Conservation (phyloP, 306 rosid species). For the Calophaca sinica region DNA sequence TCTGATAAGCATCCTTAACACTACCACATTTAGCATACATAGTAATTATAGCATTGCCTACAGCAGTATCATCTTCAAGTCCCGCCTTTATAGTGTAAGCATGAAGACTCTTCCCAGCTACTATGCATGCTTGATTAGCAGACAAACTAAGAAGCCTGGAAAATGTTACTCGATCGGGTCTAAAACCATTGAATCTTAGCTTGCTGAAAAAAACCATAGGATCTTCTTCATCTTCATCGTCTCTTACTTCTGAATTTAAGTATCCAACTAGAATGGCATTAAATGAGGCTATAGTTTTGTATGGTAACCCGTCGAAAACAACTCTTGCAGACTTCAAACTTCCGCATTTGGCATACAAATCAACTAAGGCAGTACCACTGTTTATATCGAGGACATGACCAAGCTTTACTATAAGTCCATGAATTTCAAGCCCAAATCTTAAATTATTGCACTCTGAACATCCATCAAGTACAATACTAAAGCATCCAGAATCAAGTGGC, state of each 20-base stretch:
- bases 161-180: too few relatives aligned
- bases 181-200: slow-evolving; percentile 49
- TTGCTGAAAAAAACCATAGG: slow-evolving; percentile 51
- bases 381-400: slow-evolving; percentile 31
- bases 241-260: slow-evolving; percentile 41
- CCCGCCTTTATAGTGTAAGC: slow-evolving; percentile 53
- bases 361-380: too few relatives aligned
- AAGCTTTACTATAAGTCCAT: slow-evolving; percentile 51
- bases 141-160: too few relatives aligned
- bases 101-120: slow-evolving; percentile 60
- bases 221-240: slow-evolving; percentile 52
- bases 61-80: slow-evolving; percentile 51
- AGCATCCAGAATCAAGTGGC: slow-evolving; percentile 52
- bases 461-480: slow-evolving; percentile 45
- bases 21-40: slow-evolving; percentile 67
- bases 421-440: slow-evolving; percentile 53
- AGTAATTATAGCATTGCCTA: slow-evolving; percentile 58
- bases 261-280: slow-evolving; percentile 64
- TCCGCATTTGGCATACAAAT: slow-evolving; percentile 32
- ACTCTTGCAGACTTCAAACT: slow-evolving; percentile 52
- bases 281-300: slow-evolving; percentile 53
- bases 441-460: slow-evolving; percentile 60
- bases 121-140: slow-evolving; percentile 51
- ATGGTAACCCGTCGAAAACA: slow-evolving; percentile 48
- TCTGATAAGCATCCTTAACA: slow-evolving; percentile 55